Conservation (phyloP, 2,329 filamentous ascomycete species). For the Aspergillus awamori region DNA sequence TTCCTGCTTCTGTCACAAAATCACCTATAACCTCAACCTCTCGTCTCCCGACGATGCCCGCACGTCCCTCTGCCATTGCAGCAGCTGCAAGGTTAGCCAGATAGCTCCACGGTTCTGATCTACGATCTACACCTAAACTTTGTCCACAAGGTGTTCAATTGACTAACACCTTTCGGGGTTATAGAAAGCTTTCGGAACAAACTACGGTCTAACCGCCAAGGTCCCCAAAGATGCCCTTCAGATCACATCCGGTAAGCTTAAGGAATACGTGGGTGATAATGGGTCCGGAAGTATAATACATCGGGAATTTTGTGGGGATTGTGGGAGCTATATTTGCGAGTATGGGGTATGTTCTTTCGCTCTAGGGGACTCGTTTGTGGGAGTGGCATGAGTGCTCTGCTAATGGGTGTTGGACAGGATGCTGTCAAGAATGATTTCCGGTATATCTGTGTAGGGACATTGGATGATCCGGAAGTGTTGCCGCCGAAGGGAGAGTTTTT, state of each 20-base stretch:
- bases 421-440: constrained; percentile 38
- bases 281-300: constrained; percentile 51
- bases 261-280: constrained; percentile 54
- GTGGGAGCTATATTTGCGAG: constrained; percentile 56
- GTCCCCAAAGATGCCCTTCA: constrained; percentile 49
- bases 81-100: constrained; percentile 51
- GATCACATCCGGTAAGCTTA: constrained; percentile 44
- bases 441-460: constrained; percentile 53
- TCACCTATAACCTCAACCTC: constrained; percentile 52
- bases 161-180: background rate
- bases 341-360: constrained; percentile 49
- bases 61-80: constrained; percentile 57
- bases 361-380: background rate
- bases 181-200: constrained; percentile 55
- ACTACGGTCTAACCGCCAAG: constrained; percentile 57
- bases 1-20: constrained; percentile 53
- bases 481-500: constrained; percentile 61
- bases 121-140: background rate
- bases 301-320: constrained; percentile 57
- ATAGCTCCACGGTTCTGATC: too few species aligned
- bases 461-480: constrained; percentile 53
- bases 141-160: background rate
- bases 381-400: background rate
- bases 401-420: constrained; percentile 21
- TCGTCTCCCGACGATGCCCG: constrained; percentile 51